These are phyloP conservation scores for Cystobasidiaceae sp. DNA, from an alignment of 1,284 basidiomycete genomes.

Conservation along the genomic window DNA sequence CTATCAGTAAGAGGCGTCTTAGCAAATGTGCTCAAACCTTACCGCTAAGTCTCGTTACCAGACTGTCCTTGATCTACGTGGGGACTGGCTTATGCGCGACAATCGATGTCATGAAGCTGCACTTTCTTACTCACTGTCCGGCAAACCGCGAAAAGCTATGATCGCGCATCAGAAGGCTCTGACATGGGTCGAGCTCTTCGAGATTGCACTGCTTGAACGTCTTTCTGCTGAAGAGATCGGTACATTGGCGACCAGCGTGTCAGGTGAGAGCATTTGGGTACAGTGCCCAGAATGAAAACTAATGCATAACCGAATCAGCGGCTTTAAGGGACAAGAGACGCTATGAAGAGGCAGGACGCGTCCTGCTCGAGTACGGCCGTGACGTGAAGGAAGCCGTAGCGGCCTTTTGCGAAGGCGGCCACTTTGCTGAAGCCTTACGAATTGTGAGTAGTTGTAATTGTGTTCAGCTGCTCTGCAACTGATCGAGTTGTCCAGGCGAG, in stretches of 20 bases:
- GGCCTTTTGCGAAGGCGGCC: conserved; percentile 69
- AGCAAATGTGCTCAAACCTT: too few relatives aligned
- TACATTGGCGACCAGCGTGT: conserved; percentile 46
- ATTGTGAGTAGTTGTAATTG: conserved; percentile 54
- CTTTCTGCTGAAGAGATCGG: conserved; percentile 56
- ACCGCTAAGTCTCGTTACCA: not conserved
- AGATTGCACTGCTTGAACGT: conserved; percentile 56
- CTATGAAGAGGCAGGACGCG: conserved; percentile 70
- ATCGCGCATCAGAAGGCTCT: conserved; percentile 76
- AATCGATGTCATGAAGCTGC: conserved; percentile 71
- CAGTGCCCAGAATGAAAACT: not conserved
- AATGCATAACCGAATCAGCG: conserved; percentile 13
- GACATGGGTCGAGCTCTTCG: conserved; percentile 84
- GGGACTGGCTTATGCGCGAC: conserved; percentile 59
- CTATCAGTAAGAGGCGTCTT: not conserved
- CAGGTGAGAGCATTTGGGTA: conserved; percentile 28
- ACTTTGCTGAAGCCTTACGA: conserved; percentile 79
- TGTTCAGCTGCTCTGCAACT: not conserved
- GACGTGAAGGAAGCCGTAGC: conserved; percentile 75
- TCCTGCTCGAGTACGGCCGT: conserved; percentile 77
- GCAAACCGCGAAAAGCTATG: conserved; percentile 64
- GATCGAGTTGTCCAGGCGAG: conserved; percentile 53
- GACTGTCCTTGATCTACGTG: conserved; percentile 16
- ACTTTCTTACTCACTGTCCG: conserved; percentile 63
- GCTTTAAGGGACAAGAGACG: conserved; percentile 34